Evolutionary conservation across 345 rosid species (phyloP).

Genomic region (Crucihimalaya himalaica): DNA sequence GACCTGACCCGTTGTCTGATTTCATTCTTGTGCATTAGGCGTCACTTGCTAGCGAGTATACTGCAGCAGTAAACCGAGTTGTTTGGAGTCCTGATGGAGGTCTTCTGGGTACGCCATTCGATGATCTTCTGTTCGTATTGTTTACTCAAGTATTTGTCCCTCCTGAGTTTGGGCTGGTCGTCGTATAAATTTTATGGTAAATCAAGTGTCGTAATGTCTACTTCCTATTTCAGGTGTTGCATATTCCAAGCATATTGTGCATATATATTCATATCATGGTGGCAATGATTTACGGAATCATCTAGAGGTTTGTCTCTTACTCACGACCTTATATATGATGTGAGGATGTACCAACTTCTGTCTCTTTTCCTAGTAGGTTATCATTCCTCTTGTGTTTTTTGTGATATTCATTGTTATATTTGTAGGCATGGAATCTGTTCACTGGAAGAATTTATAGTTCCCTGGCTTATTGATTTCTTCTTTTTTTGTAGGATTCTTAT

Average conservation of each 20-base stretch:
- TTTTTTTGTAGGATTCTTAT: slow-evolving; percentile 10
- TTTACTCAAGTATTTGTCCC: slow-evolving; percentile 10
- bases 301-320: slow-evolving; percentile 50
- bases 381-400: slow-evolving; percentile 5
- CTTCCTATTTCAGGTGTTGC: slow-evolving; percentile 63
- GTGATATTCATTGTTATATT: background rate
- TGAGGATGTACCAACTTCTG: background rate
- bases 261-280: slow-evolving; percentile 61
- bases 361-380: slow-evolving; percentile 18
- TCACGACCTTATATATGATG: slow-evolving; percentile 33
- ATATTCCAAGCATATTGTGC: slow-evolving; percentile 79
- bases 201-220: background rate
- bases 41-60: slow-evolving; percentile 58
- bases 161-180: background rate
- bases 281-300: slow-evolving; percentile 51
- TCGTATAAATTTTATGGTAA: background rate
- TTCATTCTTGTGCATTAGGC: slow-evolving; percentile 42
- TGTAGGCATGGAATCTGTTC: slow-evolving; percentile 11
- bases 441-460: background rate
- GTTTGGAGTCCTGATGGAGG: slow-evolving; percentile 71
- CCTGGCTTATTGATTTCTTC: background rate
- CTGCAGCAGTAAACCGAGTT: slow-evolving; percentile 61
- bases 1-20: slow-evolving; percentile 24
- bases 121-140: background rate
- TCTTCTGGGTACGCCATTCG: slow-evolving; percentile 52